phyloP scores from a whole-genome alignment of 345 rosid genomes.

The Gossypium longicalyx region DNA sequence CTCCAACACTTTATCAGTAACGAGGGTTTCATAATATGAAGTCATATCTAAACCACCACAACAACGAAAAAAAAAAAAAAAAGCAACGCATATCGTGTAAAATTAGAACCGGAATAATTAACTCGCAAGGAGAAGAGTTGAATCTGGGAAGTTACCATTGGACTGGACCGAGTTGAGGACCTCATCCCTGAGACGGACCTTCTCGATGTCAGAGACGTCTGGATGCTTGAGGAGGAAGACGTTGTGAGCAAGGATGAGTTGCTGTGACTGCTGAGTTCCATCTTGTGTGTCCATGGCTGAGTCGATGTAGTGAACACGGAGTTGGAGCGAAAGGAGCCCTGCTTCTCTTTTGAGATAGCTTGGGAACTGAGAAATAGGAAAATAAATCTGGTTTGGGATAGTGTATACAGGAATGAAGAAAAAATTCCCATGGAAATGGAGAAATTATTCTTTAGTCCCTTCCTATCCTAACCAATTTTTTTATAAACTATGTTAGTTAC shows the following conservation, averaged over 20 bases:
- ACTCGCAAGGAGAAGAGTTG: background rate
- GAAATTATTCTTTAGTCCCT: no score
- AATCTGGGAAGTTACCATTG: constrained; percentile 45
- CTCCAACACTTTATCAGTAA: constrained; percentile 56
- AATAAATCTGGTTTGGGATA: background rate
- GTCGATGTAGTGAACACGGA: background rate
- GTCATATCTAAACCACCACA: constrained; percentile 61
- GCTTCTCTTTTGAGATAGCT: background rate
- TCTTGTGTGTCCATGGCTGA: constrained; percentile 72
- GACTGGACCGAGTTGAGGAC: constrained; percentile 64
- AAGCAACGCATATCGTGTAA: constrained; percentile 14
- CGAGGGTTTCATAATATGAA: constrained; percentile 78
- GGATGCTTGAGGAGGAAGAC: constrained; percentile 75
- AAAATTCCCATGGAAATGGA: no score
- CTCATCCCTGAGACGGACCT: constrained; percentile 84
- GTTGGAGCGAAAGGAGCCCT: background rate
- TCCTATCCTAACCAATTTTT: no score
- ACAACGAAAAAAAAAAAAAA: background rate
- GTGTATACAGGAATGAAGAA: background rate
- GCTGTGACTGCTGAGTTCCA: constrained; percentile 84
- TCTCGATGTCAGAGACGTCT: constrained; percentile 84
- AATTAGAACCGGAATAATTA: background rate
- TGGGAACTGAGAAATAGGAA: constrained; percentile 8
- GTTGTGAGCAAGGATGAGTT: constrained; percentile 75
- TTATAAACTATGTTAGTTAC: no score